Evolutionary conservation across 2,329 filamentous ascomycete species (phyloP).

Genomic region (Berkeleyomyces rouxiae): DNA sequence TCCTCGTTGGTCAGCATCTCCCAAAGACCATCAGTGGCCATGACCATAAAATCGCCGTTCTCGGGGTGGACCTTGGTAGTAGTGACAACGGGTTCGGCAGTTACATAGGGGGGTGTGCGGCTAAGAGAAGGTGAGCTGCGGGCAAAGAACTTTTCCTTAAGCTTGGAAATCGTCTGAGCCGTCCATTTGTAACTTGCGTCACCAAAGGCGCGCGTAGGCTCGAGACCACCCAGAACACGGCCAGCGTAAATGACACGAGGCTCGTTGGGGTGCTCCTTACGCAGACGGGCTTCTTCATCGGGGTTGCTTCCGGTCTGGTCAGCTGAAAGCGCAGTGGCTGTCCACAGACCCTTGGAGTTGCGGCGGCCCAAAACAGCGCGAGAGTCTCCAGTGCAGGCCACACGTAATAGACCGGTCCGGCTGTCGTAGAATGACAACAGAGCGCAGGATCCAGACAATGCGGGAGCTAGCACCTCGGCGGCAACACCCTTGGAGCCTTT

Average conservation of each 20-base stretch:
- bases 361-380: conserved; percentile 79
- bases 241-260: conserved; percentile 76
- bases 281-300: conserved; percentile 67
- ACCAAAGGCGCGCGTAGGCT: conserved; percentile 87
- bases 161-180: conserved; percentile 61
- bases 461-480: conserved; percentile 80
- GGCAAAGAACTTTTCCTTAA: conserved; percentile 78
- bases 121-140: conserved; percentile 59
- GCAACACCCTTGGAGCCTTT: conserved; percentile 79
- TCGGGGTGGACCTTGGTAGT: conserved; percentile 82
- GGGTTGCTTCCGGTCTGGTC: conserved; percentile 88
- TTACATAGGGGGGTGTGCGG: conserved; percentile 91
- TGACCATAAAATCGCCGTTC: conserved; percentile 84
- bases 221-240: conserved; percentile 76
- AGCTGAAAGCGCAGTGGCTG: conserved; percentile 70
- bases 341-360: conserved; percentile 71
- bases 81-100: conserved; percentile 85
- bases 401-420: conserved; percentile 68
- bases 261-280: conserved; percentile 76
- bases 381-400: conserved; percentile 94
- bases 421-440: conserved; percentile 93
- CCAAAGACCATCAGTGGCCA: conserved; percentile 95
- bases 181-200: conserved; percentile 97
- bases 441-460: conserved; percentile 91
- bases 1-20: conserved; percentile 99